These are phyloP conservation scores for Fusarium siculi DNA, from an alignment of 2,329 filamentous ascomycete genomes.

Conservation along the genomic window DNA sequence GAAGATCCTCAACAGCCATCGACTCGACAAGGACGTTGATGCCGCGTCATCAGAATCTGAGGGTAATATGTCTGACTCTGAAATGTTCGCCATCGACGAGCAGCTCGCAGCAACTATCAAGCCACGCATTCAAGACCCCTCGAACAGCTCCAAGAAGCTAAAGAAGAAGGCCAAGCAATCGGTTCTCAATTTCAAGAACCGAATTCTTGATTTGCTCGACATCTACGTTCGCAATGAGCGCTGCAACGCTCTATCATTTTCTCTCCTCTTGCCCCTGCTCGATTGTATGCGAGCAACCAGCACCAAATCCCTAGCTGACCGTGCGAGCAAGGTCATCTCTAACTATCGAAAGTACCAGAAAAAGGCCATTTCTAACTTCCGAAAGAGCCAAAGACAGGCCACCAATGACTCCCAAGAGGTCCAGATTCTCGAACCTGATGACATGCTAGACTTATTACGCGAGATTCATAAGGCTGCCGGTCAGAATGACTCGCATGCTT, in stretches of 20 bases:
- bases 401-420: conserved; percentile 51
- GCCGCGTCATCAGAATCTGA: conserved; percentile 70
- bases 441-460: conserved; percentile 68
- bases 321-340: conserved; percentile 77
- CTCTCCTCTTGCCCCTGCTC: conserved; percentile 80
- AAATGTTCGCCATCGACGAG: conserved; percentile 90
- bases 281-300: conserved; percentile 79
- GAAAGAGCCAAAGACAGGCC: conserved; percentile 72
- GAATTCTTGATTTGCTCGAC: conserved; percentile 86
- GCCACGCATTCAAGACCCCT: conserved; percentile 71
- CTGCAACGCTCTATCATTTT: conserved; percentile 72
- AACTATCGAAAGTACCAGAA: conserved; percentile 75
- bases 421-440: conserved; percentile 54
- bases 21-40: conserved; percentile 67
- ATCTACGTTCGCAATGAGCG: conserved; percentile 86
- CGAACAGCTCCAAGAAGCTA: conserved; percentile 78
- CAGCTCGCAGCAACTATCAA: conserved; percentile 88
- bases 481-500: conserved; percentile 73
- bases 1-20: conserved; percentile 78
- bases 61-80: conserved; percentile 91
- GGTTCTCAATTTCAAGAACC: conserved; percentile 94
- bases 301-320: conserved; percentile 78
- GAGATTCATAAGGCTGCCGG: conserved; percentile 76
- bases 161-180: conserved; percentile 88
- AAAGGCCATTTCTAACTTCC: conserved; percentile 76